A percentile compares a stretch with the other conserved stretches of the same genome.
Conservation (phyloP, 495 filamentous ascomycete genomes). For the Trichocladium antarcticum region DNA sequence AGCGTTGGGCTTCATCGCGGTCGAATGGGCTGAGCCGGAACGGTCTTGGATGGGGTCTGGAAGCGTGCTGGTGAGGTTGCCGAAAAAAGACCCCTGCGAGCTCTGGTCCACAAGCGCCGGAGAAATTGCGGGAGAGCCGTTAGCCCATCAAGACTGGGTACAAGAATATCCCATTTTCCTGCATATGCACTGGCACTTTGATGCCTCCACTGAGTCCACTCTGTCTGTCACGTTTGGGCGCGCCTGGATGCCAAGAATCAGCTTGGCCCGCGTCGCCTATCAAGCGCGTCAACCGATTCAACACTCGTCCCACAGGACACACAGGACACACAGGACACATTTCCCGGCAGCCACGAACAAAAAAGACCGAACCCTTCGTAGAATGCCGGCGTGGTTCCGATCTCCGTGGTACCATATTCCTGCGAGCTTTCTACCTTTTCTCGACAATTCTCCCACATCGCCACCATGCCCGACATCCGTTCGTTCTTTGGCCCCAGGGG, state of each 20-base stretch:
- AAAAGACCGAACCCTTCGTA: neutral
- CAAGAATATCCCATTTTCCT: neutral
- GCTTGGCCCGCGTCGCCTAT: constrained; percentile 1
- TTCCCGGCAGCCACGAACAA: neutral
- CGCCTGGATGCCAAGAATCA: neutral
- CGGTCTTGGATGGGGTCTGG: constrained; percentile 1
- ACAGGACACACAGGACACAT: neutral
- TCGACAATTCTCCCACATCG: neutral
- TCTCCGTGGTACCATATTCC: neutral
- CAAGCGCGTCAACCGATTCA: neutral
- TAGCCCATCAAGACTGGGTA: neutral
- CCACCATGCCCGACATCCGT: constrained; percentile 67
- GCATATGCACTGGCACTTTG: neutral
- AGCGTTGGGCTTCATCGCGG: constrained; percentile 32
- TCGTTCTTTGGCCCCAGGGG: constrained; percentile 64
- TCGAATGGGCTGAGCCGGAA: constrained; percentile 1
- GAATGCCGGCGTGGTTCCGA: neutral
- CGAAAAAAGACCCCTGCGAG: constrained; percentile 6
- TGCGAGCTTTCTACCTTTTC: neutral
- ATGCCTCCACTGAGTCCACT: neutral
- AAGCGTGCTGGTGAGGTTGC: neutral
- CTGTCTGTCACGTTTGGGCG: neutral
- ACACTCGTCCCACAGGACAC: neutral
- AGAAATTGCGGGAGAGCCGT: neutral
- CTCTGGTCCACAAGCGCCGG: neutral